Evolutionary conservation across 176 grass and related monocot species (phyloP), one percentile per base, ranked within the genome.

Genomic region (Canna indica): DNA sequence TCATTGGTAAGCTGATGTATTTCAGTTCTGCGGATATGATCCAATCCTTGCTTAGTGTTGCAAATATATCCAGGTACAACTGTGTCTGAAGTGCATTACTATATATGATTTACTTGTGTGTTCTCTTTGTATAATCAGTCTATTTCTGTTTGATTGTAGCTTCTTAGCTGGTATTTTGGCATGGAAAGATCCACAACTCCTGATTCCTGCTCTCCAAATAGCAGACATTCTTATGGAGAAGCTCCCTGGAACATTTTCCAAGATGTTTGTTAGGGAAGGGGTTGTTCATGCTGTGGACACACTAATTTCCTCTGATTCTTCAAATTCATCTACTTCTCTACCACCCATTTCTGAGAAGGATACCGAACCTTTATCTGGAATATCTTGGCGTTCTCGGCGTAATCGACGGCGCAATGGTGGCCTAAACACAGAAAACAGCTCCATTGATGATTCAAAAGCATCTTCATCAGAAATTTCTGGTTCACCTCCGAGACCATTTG

Each of bases 141-240:
- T 44, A 26, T 31, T 70, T 7, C 17, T 20, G 8, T 24, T 29
- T 20, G 11, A 32, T 78, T 79, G 56, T 80, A 95, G 91, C 77
- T 95, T 95, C 69, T 79, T 95, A 73, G 91, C 91, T 71, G 87
- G 87, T 59, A 95, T 90, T 75, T 80, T 95, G 67, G 80, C 91
- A 35, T 95, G 85, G 87, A 95, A 95, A 79, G 91, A 95, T 74
- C 87, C 84, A 68, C 87, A 85, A 64, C 80, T 90, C 47, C 70
- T 95, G 62, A 85, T 95, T 31, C 91, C 91, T 77, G 79, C 91
- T 79, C 82, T 95, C 71, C 87, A 95, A 64, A 90, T 90, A 81
- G 87, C 91, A 45, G 87, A 95, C 64, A 87, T 83, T 78, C 69
- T 95, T 48, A 95, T 95, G 87, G 87, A 95, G 74, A 95, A 90